Conservation (phyloP, 106 monocot genomes). For the Acanthochlamys bracteata region DNA sequence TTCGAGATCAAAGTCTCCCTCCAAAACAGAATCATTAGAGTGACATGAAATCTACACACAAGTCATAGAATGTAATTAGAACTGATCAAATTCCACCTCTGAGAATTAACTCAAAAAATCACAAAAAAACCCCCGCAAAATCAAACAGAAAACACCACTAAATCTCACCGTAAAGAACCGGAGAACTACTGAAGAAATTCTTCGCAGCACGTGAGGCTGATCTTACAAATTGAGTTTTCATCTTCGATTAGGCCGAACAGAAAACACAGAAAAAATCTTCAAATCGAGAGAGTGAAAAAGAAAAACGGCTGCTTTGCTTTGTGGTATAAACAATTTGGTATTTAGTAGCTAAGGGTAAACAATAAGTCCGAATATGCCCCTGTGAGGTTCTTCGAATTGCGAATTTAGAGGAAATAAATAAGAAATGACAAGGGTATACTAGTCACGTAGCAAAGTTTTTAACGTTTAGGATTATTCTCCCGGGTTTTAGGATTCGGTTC, state of each 20-base stretch:
- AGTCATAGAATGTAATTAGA: background rate
- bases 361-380: no score
- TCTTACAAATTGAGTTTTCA: slow-evolving; percentile 38
- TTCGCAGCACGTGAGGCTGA: slow-evolving; percentile 41
- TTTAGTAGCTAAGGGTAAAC: no score
- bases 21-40: background rate
- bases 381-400: no score
- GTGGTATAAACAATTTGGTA: no score
- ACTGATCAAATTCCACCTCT: background rate
- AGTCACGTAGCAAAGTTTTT: no score
- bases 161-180: slow-evolving; percentile 17
- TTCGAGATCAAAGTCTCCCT: background rate
- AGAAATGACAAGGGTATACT: background rate
- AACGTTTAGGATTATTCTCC: no score
- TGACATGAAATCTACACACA: background rate
- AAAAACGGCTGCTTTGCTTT: no score
- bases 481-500: no score
- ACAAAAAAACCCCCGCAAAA: background rate
- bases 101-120: background rate
- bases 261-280: no score
- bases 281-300: no score
- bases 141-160: background rate
- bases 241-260: slow-evolving; percentile 18
- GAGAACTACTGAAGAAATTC: slow-evolving; percentile 29
- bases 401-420: no score